Evolutionary conservation across 176 grass and related monocot genomes (phyloP).

Genomic region (Cenchrus americanus): DNA sequence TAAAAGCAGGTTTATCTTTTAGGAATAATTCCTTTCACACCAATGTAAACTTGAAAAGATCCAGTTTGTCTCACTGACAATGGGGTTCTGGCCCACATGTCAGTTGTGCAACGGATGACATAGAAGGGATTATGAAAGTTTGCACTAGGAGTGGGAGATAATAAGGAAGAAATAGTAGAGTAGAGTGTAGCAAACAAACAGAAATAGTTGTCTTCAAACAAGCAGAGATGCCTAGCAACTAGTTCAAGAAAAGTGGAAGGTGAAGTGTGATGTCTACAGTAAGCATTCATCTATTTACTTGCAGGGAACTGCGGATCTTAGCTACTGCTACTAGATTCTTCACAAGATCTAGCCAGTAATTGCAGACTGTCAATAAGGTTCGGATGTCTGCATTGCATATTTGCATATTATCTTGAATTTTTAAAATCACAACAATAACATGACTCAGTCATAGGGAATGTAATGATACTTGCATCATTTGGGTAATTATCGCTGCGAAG

Average conservation of each 20-base stretch:
- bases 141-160: neutral
- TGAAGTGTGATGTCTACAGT: neutral
- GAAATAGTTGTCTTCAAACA: slow-evolving; percentile 4
- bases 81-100: neutral
- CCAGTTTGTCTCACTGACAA: neutral
- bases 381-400: neutral
- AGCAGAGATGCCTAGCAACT: slow-evolving; percentile 3
- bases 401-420: neutral
- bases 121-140: slow-evolving; percentile 10
- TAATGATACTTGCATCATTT: neutral
- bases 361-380: slow-evolving; percentile 12
- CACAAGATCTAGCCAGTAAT: neutral
- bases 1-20: slow-evolving; percentile 1
- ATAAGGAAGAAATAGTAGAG: neutral
- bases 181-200: neutral
- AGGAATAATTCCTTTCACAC: neutral
- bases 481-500: neutral
- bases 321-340: neutral
- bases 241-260: neutral
- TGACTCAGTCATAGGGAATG: neutral
- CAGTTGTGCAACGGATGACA: neutral
- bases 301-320: neutral
- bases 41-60: neutral
- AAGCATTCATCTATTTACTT: neutral
- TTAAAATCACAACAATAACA: neutral